phyloP scores from a whole-genome alignment of 768 basidiomycete genomes.

The Podaxis sp. region DNA sequence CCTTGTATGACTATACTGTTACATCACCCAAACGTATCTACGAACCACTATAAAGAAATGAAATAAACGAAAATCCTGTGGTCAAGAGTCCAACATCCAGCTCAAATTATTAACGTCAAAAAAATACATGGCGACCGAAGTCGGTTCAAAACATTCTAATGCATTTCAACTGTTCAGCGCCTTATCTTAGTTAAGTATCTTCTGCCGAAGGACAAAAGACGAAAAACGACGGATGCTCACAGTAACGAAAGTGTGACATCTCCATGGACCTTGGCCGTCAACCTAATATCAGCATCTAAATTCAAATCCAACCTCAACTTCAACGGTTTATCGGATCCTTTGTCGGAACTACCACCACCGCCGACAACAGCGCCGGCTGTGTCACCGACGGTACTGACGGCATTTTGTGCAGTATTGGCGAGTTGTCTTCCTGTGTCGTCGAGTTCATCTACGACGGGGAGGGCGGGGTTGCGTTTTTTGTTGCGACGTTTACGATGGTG shows the following conservation, averaged over 20 bases:
- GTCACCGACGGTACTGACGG: not conserved
- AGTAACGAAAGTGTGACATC: conserved; percentile 33
- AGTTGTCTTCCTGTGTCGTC: conserved; percentile 15
- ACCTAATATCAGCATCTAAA: conserved; percentile 31
- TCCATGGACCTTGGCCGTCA: conserved; percentile 34
- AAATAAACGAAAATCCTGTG: too few relatives aligned
- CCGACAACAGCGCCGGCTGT: not conserved
- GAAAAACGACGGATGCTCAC: conserved; percentile 20
- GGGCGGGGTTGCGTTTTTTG: conserved; percentile 14
- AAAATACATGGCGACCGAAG: not conserved
- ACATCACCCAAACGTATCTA: too few relatives aligned
- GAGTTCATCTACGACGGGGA: conserved; percentile 23
- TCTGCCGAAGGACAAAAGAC: not conserved
- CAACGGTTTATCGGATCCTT: conserved; percentile 18
- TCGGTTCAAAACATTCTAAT: not conserved
- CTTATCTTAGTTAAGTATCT: conserved; percentile 14
- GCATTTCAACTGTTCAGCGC: conserved; percentile 11
- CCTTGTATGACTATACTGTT: too few relatives aligned
- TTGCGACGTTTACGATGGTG: conserved; percentile 16
- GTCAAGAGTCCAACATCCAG: too few relatives aligned
- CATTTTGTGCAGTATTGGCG: not conserved
- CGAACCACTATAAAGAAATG: too few relatives aligned
- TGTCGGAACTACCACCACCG: conserved; percentile 12
- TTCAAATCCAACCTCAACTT: conserved; percentile 33
- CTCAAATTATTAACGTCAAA: not conserved